A percentile compares a stretch with the other conserved stretches of the same genome.
Evolutionary conservation across 2,329 filamentous ascomycete genomes (phyloP).

Genomic region (Pseudogymnoascus sp.): DNA sequence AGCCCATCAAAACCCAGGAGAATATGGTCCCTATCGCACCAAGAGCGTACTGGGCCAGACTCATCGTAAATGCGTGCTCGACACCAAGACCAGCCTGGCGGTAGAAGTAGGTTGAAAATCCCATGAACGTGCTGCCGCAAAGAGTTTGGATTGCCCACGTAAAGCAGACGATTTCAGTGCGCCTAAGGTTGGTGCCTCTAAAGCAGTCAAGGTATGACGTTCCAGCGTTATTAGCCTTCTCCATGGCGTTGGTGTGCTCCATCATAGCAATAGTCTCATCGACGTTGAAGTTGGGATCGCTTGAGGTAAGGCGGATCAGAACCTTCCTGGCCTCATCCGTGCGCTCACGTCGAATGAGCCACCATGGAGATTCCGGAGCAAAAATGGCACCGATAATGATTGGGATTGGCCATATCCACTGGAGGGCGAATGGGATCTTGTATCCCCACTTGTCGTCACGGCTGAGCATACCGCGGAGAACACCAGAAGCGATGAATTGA

Average conservation of each 20-base stretch:
- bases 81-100: constrained; percentile 46
- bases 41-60: constrained; percentile 42
- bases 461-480: constrained; percentile 40
- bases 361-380: constrained; percentile 45
- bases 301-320: constrained; percentile 26
- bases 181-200: constrained; percentile 40
- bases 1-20: constrained; percentile 44
- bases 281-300: constrained; percentile 36
- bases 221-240: constrained; percentile 37
- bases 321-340: constrained; percentile 39
- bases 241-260: constrained; percentile 49
- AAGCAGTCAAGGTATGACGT: constrained; percentile 46
- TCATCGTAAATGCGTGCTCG: constrained; percentile 46
- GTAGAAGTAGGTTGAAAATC: constrained; percentile 57
- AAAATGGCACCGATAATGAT: constrained; percentile 39
- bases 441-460: constrained; percentile 43
- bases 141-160: constrained; percentile 60
- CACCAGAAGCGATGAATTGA: constrained; percentile 43
- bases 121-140: constrained; percentile 56
- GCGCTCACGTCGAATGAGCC: constrained; percentile 40
- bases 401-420: constrained; percentile 48
- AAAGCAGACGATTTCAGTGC: constrained; percentile 50
- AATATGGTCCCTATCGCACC: constrained; percentile 46
- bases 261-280: constrained; percentile 47
- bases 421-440: constrained; percentile 43